A percentile compares a stretch with the other conserved stretches of the same genome.
Evolutionary conservation across 306 rosid species (phyloP).

Genomic region (Trichosanthes cucumerina): DNA sequence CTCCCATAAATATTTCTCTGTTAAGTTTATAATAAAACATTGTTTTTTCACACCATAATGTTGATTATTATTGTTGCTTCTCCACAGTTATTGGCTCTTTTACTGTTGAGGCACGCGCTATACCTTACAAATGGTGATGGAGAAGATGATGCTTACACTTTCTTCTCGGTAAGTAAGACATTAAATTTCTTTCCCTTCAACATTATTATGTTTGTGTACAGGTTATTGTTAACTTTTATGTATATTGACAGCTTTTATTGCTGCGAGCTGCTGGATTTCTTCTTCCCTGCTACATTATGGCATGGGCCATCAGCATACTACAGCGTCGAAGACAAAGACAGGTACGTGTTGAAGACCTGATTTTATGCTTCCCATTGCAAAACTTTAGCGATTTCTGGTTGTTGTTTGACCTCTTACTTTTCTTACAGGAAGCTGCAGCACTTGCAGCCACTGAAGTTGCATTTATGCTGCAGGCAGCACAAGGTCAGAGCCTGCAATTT

Average conservation of each 20-base stretch:
- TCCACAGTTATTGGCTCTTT: constrained; percentile 82
- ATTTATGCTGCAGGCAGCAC: constrained; percentile 83
- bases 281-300: constrained; percentile 97
- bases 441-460: constrained; percentile 97
- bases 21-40: neutral
- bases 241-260: constrained; percentile 37
- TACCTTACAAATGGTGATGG: constrained; percentile 60
- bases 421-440: constrained; percentile 83
- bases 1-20: neutral
- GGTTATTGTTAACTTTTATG: neutral
- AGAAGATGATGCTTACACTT: constrained; percentile 56
- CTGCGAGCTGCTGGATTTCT: constrained; percentile 96
- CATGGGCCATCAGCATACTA: constrained; percentile 97
- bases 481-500: constrained; percentile 68
- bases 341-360: constrained; percentile 19
- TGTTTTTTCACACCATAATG: neutral
- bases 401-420: neutral
- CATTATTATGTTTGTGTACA: neutral
- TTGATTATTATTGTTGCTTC: constrained; percentile 5
- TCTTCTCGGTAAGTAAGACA: constrained; percentile 57
- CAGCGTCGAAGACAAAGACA: constrained; percentile 97
- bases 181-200: neutral
- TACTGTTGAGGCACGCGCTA: constrained; percentile 79
- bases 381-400: neutral
- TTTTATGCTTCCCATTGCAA: neutral